Evolutionary conservation across 345 rosid species (phyloP).

Genomic region (Viola odorata): DNA sequence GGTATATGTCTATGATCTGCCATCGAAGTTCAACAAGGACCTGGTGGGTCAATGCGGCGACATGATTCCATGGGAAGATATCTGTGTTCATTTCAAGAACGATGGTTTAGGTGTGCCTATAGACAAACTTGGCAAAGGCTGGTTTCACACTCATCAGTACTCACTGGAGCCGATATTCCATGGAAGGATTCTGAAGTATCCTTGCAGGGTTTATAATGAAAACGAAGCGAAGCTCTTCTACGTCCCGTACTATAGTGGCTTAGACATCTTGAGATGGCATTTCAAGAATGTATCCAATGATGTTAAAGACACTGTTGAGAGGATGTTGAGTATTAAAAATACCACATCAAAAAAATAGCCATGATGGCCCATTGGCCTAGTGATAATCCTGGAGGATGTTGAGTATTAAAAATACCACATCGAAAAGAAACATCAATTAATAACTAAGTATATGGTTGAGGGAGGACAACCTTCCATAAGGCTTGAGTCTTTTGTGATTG

Average conservation of each 20-base stretch:
- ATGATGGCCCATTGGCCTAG: too few species aligned
- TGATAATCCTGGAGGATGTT: too few species aligned
- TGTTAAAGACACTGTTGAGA: conserved; percentile 67
- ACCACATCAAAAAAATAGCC: too few species aligned
- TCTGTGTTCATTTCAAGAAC: conserved; percentile 53
- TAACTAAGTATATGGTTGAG: too few species aligned
- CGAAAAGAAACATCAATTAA: too few species aligned
- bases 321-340: too few species aligned
- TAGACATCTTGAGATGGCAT: conserved; percentile 85
- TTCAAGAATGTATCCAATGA: conserved; percentile 73
- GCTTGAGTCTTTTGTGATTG: too few species aligned
- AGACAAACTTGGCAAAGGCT: conserved; percentile 50
- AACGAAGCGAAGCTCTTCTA: conserved; percentile 65
- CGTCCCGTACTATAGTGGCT: conserved; percentile 75
- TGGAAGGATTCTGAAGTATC: conserved; percentile 60
- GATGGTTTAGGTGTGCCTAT: conserved; percentile 57
- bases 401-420: too few species aligned
- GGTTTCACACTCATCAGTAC: conserved; percentile 74
- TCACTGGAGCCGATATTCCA: conserved; percentile 78
- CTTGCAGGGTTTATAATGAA: conserved; percentile 63
- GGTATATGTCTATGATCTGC: conserved; percentile 66
- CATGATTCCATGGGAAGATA: conserved; percentile 67
- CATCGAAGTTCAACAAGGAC: conserved; percentile 75
- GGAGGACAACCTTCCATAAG: too few species aligned
- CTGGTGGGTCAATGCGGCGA: conserved; percentile 63